Conservation (phyloP, 768 basidiomycete genomes). For the Mrakia hoshinonis region DNA sequence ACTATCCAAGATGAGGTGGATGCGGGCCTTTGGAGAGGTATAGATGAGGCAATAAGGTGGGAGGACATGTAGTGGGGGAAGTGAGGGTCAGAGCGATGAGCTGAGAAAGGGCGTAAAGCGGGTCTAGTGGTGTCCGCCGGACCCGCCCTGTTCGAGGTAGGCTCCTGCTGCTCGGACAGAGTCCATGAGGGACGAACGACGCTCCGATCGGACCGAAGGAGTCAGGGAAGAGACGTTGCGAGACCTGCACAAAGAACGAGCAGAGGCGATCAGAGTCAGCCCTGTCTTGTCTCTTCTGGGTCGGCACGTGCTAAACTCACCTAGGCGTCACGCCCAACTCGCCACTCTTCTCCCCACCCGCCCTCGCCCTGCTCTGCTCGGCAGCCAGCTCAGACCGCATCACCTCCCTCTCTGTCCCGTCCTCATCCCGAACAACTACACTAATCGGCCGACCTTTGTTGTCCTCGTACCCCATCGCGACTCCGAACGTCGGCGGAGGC, state of each 20-base stretch:
- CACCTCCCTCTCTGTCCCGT: neutral
- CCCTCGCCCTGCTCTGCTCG: neutral
- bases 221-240: slow-evolving; percentile 5
- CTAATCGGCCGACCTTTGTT: neutral
- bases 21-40: too few relatives aligned
- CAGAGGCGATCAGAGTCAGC: neutral
- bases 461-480: slow-evolving; percentile 2
- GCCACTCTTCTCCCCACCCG: neutral
- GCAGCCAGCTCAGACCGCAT: slow-evolving; percentile 1
- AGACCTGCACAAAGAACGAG: neutral
- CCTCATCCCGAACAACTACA: neutral
- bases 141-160: slow-evolving; percentile 18
- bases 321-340: neutral
- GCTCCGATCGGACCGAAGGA: slow-evolving; percentile 1
- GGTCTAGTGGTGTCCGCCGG: neutral
- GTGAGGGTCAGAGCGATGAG: neutral
- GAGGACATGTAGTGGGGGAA: too few relatives aligned
- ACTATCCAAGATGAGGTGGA: too few relatives aligned
- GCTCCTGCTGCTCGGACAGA: slow-evolving; percentile 7
- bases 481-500: slow-evolving; percentile 1
- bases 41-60: too few relatives aligned
- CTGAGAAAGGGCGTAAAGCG: neutral
- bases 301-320: neutral
- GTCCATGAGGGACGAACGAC: slow-evolving; percentile 22
- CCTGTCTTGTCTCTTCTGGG: too few relatives aligned